Evolutionary conservation across 768 basidiomycete species (phyloP).

Genomic region (Pisolithus orientalis): DNA sequence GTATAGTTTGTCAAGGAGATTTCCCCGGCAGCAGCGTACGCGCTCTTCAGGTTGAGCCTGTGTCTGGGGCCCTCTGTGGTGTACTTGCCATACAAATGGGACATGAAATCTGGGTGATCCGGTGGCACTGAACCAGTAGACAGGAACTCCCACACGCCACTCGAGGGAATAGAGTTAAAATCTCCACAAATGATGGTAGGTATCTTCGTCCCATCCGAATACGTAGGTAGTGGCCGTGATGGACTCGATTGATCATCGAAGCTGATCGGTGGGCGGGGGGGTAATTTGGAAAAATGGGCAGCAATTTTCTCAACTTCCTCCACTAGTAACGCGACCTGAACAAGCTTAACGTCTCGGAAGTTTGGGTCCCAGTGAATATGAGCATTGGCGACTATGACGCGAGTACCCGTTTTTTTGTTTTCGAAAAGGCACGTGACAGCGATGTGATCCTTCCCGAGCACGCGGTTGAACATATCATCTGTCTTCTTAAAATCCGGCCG

Average conservation of each 20-base stretch:
- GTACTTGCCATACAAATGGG: conserved; percentile 85
- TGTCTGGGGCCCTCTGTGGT: conserved; percentile 87
- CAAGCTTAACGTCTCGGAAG: conserved; percentile 94
- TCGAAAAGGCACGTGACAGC: conserved; percentile 85
- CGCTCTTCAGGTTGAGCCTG: conserved; percentile 74
- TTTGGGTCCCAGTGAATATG: conserved; percentile 93
- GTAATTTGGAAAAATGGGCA: conserved; percentile 76
- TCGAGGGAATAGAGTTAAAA: conserved; percentile 83
- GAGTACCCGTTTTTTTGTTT: conserved; percentile 78
- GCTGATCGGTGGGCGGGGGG: conserved; percentile 48
- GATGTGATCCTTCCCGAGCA: conserved; percentile 91
- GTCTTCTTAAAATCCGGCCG: conserved; percentile 93
- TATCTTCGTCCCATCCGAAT: conserved; percentile 83
- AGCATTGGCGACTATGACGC: conserved; percentile 83
- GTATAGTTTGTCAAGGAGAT: conserved; percentile 84
- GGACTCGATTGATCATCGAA: conserved; percentile 19
- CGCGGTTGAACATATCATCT: conserved; percentile 99
- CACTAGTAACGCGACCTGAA: conserved; percentile 86
- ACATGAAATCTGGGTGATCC: conserved; percentile 89
- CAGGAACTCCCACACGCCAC: conserved; percentile 90
- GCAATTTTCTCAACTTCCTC: conserved; percentile 93
- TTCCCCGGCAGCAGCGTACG: conserved; percentile 61
- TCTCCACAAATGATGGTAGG: conserved; percentile 92
- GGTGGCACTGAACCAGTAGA: conserved; percentile 61
- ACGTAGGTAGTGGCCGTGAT: conserved; percentile 55